Percentiles rank a stretch among this genome's conserved stretches.
Evolutionary conservation across 1,284 basidiomycete genomes (phyloP).

Genomic region (Naganishia cerealis): DNA sequence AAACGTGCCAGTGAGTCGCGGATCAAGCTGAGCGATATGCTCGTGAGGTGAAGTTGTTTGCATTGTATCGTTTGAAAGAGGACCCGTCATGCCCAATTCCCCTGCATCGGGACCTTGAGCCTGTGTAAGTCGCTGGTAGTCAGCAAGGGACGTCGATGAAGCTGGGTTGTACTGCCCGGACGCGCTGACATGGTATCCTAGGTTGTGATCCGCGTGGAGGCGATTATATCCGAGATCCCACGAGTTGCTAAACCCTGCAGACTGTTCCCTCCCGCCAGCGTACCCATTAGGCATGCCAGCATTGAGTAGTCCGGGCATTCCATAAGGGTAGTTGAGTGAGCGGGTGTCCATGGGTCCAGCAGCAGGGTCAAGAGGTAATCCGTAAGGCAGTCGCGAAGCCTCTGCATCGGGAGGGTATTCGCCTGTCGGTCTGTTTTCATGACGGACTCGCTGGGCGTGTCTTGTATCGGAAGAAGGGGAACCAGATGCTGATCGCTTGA

Average conservation of each 20-base stretch:
- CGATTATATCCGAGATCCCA: constrained; percentile 26
- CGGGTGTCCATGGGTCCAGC: constrained; percentile 23
- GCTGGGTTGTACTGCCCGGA: constrained; percentile 20
- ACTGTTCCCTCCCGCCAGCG: neutral
- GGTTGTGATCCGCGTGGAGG: constrained; percentile 11
- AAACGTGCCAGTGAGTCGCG: constrained; percentile 6
- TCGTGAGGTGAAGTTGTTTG: constrained; percentile 1
- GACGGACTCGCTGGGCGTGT: constrained; percentile 12
- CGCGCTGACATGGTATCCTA: constrained; percentile 22
- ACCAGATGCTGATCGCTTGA: constrained; percentile 18
- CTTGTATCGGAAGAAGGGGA: constrained; percentile 4
- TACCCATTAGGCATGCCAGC: constrained; percentile 6
- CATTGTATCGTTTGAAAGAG: neutral
- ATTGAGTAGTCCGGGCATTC: constrained; percentile 23
- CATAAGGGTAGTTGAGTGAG: constrained; percentile 23
- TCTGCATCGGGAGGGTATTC: constrained; percentile 18
- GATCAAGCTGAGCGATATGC: constrained; percentile 18
- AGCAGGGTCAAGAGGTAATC: constrained; percentile 3
- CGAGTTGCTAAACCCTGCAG: constrained; percentile 4
- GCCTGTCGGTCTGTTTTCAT: neutral
- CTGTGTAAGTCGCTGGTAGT: constrained; percentile 23
- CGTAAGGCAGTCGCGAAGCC: constrained; percentile 18
- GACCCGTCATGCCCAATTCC: constrained; percentile 3
- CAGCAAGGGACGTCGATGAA: constrained; percentile 22
- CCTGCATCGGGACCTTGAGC: constrained; percentile 9